These are phyloP conservation scores for Hypoxylon sp. DNA, from an alignment of 2,329 filamentous ascomycete genomes.

Conservation along the genomic window DNA sequence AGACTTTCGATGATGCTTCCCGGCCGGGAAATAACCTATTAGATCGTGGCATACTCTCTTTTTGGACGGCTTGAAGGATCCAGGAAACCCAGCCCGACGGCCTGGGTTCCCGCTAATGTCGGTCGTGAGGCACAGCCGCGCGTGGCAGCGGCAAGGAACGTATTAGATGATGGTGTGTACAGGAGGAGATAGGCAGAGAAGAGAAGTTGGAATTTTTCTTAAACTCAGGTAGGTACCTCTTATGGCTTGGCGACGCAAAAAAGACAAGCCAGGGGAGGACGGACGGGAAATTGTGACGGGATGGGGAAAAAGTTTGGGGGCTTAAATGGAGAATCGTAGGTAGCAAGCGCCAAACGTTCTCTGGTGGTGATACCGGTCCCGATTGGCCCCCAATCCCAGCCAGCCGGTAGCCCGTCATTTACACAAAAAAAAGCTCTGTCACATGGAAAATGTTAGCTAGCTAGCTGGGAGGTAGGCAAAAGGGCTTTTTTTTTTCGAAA, in stretches of 20 bases:
- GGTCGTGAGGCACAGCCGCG: conserved; percentile 13
- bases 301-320: conserved; percentile 35
- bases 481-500: too few relatives aligned
- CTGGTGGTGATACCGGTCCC: conserved; percentile 16
- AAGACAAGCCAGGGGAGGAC: neutral
- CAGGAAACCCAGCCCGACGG: conserved; percentile 23
- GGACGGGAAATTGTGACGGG: neutral
- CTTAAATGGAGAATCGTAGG: conserved; percentile 7
- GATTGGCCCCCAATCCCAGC: conserved; percentile 32
- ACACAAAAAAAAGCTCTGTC: conserved; percentile 6
- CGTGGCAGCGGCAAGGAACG: conserved; percentile 23
- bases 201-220: neutral
- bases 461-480: too few relatives aligned
- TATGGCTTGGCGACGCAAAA: too few relatives aligned
- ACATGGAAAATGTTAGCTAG: neutral
- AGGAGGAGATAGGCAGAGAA: conserved; percentile 11
- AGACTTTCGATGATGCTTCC: conserved; percentile 7
- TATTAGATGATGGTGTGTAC: conserved; percentile 1
- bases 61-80: neutral
- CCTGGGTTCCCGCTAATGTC: conserved; percentile 29
- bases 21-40: conserved; percentile 8
- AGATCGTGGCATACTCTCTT: neutral
- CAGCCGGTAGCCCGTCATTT: conserved; percentile 13
- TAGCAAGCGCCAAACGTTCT: conserved; percentile 23
- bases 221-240: too few relatives aligned